phyloP scores from a whole-genome alignment of 177 flowering plant genomes.

The Vitis hybrid region DNA sequence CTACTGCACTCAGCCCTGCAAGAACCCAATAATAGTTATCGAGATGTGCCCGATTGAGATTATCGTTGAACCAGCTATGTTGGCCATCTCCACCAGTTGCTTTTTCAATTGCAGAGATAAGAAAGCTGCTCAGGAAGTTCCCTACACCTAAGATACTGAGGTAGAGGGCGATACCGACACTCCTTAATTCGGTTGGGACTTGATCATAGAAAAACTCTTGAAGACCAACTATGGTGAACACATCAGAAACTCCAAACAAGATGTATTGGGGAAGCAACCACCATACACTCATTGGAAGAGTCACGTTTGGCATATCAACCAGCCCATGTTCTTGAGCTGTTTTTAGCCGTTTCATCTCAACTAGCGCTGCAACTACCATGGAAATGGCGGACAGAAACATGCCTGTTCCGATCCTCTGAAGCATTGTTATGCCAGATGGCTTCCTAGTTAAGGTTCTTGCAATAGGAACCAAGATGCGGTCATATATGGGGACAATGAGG shows the following conservation, averaged over 20 bases:
- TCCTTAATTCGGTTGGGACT: slow-evolving; percentile 32
- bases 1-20: slow-evolving; percentile 26
- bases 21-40: slow-evolving; percentile 47
- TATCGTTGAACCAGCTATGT: slow-evolving; percentile 36
- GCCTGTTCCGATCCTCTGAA: slow-evolving; percentile 49
- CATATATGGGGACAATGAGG: slow-evolving; percentile 30
- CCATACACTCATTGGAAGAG: slow-evolving; percentile 46
- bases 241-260: slow-evolving; percentile 32
- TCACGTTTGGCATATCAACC: slow-evolving; percentile 27
- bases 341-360: slow-evolving; percentile 32
- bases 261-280: slow-evolving; percentile 49
- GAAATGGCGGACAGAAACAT: slow-evolving; percentile 32
- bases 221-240: slow-evolving; percentile 43
- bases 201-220: slow-evolving; percentile 55
- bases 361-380: slow-evolving; percentile 40
- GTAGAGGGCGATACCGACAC: slow-evolving; percentile 39
- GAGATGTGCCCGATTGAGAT: slow-evolving; percentile 39
- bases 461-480: slow-evolving; percentile 29
- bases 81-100: slow-evolving; percentile 20
- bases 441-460: slow-evolving; percentile 20
- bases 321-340: slow-evolving; percentile 29
- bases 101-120: slow-evolving; percentile 33
- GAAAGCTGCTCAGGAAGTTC: slow-evolving; percentile 33
- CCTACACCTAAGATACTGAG: slow-evolving; percentile 40
- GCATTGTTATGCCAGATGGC: slow-evolving; percentile 37